These are phyloP conservation scores for Domatiomyces catenatus DNA, from an alignment of 2,329 filamentous ascomycete genomes.

Conservation along the genomic window DNA sequence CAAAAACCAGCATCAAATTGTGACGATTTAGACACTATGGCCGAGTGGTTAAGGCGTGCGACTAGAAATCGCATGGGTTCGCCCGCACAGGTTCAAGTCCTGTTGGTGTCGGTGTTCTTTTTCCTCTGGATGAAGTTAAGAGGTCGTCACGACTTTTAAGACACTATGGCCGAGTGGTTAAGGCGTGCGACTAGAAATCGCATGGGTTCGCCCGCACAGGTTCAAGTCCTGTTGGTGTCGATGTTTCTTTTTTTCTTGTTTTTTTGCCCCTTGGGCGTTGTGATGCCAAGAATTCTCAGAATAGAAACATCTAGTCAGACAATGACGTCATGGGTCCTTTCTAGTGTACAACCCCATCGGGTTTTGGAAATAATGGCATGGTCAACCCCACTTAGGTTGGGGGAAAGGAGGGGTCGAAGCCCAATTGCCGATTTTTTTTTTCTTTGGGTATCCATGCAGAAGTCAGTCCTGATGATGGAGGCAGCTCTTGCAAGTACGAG, in stretches of 20 bases:
- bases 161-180: not conserved
- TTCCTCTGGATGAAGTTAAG: not conserved
- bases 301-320: too few species aligned
- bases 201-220: conserved; percentile 9
- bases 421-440: too few species aligned
- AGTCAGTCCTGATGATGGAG: too few species aligned
- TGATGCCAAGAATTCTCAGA: too few species aligned
- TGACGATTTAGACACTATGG: not conserved
- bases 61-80: conserved; percentile 4
- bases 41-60: conserved; percentile 4
- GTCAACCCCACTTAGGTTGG: too few species aligned
- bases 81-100: conserved; percentile 8
- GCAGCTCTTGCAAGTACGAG: too few species aligned
- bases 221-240: conserved; percentile 9
- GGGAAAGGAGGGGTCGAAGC: too few species aligned
- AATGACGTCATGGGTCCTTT: too few species aligned
- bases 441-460: too few species aligned
- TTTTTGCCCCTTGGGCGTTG: not conserved
- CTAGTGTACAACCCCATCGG: too few species aligned
- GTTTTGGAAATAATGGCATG: too few species aligned
- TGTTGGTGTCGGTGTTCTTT: conserved; percentile 6
- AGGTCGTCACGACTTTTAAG: not conserved
- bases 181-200: conserved; percentile 1
- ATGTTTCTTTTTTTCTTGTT: not conserved
- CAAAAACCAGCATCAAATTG: not conserved